These are phyloP conservation scores for Collybiopsis confluens DNA, from an alignment of 768 basidiomycete species.

Conservation along the genomic window DNA sequence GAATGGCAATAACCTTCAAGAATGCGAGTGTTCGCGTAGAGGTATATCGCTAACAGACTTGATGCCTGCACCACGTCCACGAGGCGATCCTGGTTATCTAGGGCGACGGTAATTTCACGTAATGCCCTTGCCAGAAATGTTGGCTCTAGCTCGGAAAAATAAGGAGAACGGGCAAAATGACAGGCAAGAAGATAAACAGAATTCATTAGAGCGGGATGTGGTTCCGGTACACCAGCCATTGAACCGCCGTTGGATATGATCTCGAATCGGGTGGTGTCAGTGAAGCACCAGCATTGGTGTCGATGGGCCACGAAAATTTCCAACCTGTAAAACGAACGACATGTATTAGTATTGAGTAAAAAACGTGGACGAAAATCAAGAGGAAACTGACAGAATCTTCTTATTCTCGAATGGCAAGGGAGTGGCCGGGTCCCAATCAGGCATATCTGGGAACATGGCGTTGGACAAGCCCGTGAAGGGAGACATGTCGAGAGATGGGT, in stretches of 20 bases:
- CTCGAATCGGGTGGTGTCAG: slow-evolving; percentile 41
- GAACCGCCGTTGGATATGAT: slow-evolving; percentile 25
- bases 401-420: slow-evolving; percentile 30
- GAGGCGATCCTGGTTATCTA: slow-evolving; percentile 51
- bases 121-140: slow-evolving; percentile 46
- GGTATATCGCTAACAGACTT: slow-evolving; percentile 55
- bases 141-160: slow-evolving; percentile 38
- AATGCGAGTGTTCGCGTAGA: slow-evolving; percentile 50
- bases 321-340: slow-evolving; percentile 30
- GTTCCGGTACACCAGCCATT: slow-evolving; percentile 23
- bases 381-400: slow-evolving; percentile 30
- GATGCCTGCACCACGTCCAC: slow-evolving; percentile 59
- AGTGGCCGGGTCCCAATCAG: slow-evolving; percentile 21
- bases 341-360: background rate
- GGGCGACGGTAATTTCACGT: slow-evolving; percentile 46
- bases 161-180: slow-evolving; percentile 42
- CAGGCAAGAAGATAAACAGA: slow-evolving; percentile 60
- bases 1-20: slow-evolving; percentile 62
- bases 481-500: slow-evolving; percentile 15
- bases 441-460: slow-evolving; percentile 17
- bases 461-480: slow-evolving; percentile 13
- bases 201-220: slow-evolving; percentile 57
- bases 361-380: background rate
- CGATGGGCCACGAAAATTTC: slow-evolving; percentile 52
- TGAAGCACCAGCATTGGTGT: slow-evolving; percentile 57